Evolutionary conservation across 2,329 filamentous ascomycete genomes (phyloP).

Genomic region (Penicillium sp.): DNA sequence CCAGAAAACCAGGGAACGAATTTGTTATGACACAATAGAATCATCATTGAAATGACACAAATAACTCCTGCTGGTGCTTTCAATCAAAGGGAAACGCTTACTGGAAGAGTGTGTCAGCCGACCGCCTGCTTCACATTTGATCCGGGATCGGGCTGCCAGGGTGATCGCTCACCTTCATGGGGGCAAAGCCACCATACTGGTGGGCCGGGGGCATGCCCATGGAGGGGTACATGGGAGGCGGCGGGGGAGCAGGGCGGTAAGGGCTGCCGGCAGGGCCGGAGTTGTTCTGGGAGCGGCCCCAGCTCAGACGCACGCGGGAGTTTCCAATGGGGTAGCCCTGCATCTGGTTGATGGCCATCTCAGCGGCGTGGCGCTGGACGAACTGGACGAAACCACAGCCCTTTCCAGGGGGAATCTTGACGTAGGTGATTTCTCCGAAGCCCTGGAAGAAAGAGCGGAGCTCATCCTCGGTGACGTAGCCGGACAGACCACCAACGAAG

Average conservation of each 20-base stretch:
- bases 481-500: constrained; percentile 93
- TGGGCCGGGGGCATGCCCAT: constrained; percentile 66
- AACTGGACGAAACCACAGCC: constrained; percentile 99
- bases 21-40: constrained; percentile 41
- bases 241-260: constrained; percentile 83
- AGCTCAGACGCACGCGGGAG: constrained; percentile 93
- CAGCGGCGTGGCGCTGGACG: constrained; percentile 94
- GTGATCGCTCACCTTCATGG: constrained; percentile 60
- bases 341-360: constrained; percentile 99
- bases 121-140: constrained; percentile 29
- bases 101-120: constrained; percentile 30
- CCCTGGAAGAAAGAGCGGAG: constrained; percentile 99
- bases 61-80: constrained; percentile 46
- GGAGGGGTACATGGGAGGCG: constrained; percentile 68
- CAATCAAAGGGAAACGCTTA: constrained; percentile 41
- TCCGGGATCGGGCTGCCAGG: constrained; percentile 30
- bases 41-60: constrained; percentile 43
- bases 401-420: constrained; percentile 99
- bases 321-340: constrained; percentile 99
- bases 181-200: constrained; percentile 62
- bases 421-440: constrained; percentile 98
- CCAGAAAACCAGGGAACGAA: constrained; percentile 35
- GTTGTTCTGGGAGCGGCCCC: constrained; percentile 99
- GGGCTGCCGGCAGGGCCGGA: constrained; percentile 93
- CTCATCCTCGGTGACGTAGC: constrained; percentile 98